phyloP scores from a whole-genome alignment of 176 grass and related monocot species.

The Olyra latifolia region DNA sequence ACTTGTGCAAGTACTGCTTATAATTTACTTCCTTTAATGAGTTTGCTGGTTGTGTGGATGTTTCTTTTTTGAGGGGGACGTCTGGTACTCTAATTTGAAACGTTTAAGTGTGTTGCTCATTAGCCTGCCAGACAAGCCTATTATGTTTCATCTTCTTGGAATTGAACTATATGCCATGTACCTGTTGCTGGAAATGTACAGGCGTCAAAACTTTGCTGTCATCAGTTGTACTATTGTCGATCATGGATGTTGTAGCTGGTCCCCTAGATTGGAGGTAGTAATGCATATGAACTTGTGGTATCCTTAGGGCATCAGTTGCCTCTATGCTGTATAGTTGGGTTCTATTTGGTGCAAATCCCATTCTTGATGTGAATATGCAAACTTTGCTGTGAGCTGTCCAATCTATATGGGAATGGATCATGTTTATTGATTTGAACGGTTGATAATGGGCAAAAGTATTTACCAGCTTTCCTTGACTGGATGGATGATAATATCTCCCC shows the following conservation, averaged over 20 bases:
- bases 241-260: neutral
- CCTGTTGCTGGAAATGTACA: neutral
- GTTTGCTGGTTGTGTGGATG: neutral
- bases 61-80: neutral
- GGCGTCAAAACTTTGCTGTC: neutral
- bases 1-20: neutral
- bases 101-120: neutral
- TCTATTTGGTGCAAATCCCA: neutral
- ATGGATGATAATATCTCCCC: neutral
- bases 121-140: neutral
- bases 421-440: neutral
- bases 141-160: neutral
- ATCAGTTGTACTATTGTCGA: neutral
- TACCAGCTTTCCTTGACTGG: neutral
- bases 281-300: neutral
- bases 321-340: neutral
- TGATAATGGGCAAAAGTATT: neutral
- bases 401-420: neutral
- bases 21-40: neutral
- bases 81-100: no score
- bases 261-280: neutral
- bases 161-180: neutral
- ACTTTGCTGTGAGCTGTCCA: neutral
- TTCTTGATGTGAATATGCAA: neutral
- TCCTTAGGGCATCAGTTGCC: neutral